Evolutionary conservation across 495 filamentous ascomycete species (phyloP), one percentile per base, ranked within the genome.

Genomic region (Penicillium cosmopolitanum): DNA sequence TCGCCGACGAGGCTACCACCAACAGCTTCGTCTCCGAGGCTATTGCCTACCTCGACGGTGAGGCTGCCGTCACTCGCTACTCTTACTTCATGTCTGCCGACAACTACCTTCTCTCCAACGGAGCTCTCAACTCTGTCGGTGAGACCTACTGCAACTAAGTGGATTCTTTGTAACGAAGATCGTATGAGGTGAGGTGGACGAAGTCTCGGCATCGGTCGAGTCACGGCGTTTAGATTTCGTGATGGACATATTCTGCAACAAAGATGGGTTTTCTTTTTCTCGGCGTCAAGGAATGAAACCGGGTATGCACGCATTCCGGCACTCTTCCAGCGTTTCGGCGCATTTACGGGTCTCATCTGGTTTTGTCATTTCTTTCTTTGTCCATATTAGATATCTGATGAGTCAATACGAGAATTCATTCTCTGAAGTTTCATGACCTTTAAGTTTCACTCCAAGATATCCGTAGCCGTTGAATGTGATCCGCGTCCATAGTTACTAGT

Each of bases 41-140:
- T 36, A 62, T 91, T 23, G 75, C 85, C 13, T 87, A 82, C 77
- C 67, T 97, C 58, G 92, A 97, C 66, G 68, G 59, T 52, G 77
- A 88, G 61, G n/a, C 74, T 38, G 84, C 72, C 48, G 85, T 96
- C 50, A 80, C 87, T 69, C 78, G 87, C 34, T 96, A 96, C 76
- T 76, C 89, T 3, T 96, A 92, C 81, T 97, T 93, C 79, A 88
- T 88, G 84, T 87, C 65, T 55, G 68, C 71, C 21, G 69, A 75
- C 38, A 68, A 70, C 21, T 75, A 73, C 50, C 58, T 80, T 57
- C 54, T 80, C 7, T 58, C 25, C 46, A 65, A 60, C 9, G 53
- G 21, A 19, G 38, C 55, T 16, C 60, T 69, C 43, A 75, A 73
- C 64, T 7, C 50, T 18, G 67, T 62, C 33, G 73, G 73, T 15